A percentile compares a stretch with the other conserved stretches of the same genome.
These are phyloP conservation scores for Aspergillus biplanus DNA, from an alignment of 495 filamentous ascomycete species.

Conservation along the genomic window DNA sequence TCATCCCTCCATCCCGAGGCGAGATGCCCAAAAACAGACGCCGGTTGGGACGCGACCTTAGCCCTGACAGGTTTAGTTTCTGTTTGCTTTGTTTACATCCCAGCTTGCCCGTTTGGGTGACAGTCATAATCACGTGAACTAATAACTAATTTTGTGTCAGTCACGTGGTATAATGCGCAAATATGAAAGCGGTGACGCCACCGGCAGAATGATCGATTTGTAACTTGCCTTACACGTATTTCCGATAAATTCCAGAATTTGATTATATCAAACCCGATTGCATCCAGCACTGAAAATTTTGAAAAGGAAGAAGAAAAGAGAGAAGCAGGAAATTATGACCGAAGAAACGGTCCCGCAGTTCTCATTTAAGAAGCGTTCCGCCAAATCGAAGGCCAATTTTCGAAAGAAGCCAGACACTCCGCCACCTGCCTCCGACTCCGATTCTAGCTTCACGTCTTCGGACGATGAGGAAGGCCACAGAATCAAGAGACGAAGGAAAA, in stretches of 20 bases:
- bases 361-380: conserved; percentile 82
- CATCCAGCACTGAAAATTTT: background rate
- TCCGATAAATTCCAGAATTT: background rate
- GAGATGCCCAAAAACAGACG: background rate
- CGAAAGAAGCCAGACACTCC: conserved; percentile 85
- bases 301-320: background rate
- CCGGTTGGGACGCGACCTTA: background rate
- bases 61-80: background rate
- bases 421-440: conserved; percentile 63
- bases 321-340: conserved; percentile 1
- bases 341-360: conserved; percentile 14
- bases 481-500: conserved; percentile 79
- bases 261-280: too few species aligned
- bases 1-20: background rate
- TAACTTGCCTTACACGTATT: background rate
- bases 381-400: conserved; percentile 74
- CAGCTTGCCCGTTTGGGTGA: background rate
- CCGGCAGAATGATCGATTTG: background rate
- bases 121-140: background rate
- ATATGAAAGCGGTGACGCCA: background rate
- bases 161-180: conserved; percentile 4
- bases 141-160: background rate
- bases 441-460: conserved; percentile 70
- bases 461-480: conserved; percentile 73
- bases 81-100: conserved; percentile 12